Base-by-base conservation (phyloP, 306 rosid species). In the Urtica urens region DNA sequence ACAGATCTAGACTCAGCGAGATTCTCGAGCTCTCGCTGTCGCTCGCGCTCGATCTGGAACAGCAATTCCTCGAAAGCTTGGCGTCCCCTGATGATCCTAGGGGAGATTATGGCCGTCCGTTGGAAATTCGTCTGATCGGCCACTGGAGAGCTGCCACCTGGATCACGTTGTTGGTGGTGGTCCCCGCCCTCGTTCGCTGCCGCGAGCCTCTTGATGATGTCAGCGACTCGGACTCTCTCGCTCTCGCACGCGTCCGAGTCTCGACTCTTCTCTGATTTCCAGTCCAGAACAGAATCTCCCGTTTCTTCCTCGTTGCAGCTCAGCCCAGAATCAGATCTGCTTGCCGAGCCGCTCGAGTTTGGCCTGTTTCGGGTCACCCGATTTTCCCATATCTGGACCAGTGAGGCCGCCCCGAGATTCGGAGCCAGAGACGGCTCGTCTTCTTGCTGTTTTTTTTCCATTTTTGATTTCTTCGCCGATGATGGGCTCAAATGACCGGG, bases 361-460 rank as follows among this genome's bases (percentile, higher is more conserved):
- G n/a, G n/a, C n/a, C n/a, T n/a, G n/a, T n/a, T n/a, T 23, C 70
- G 22, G 45, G 53, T 81, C 0, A 90, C 72, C 57, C 99, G 81
- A 55, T 71, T 81, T 65, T 90, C 99, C 99, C 99, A 90, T 39
- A 90, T 77, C 22, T 73, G 94, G 37, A 90, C 99, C 0, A 90
- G 81, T 21, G 92, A 85, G 23, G 95, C 82, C 10, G 99, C 95
- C 9, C 80, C 87, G 0, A 71, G 66, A 7, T 60, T 77, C 0
- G 72, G 25, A 38, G 20, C 54, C 30, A 49, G 65, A 0, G 37
- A 19, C 5, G 52, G 58, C 66, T 78, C 10, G 64, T 57, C 74
- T 2, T 71, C 82, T 7, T 16, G 53, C 29, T 46, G 23, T 47
- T 39, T 46, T 38, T 40, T 52, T 47, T 69, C 78, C 38, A 63